phyloP scores from a whole-genome alignment of 2,329 filamentous ascomycete species.

The Rachicladosporium sp. region DNA sequence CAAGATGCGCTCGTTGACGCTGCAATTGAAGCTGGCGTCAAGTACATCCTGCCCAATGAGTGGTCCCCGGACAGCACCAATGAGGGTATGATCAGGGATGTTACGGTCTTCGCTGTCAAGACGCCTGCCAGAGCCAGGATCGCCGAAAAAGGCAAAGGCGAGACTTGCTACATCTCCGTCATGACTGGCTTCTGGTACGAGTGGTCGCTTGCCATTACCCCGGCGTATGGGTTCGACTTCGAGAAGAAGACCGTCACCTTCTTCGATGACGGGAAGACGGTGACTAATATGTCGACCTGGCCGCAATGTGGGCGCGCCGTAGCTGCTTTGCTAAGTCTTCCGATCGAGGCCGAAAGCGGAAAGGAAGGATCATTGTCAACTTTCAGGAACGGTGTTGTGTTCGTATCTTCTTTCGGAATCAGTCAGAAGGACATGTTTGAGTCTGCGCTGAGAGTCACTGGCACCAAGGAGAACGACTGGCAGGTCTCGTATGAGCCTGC shows the following conservation, averaged over 20 bases:
- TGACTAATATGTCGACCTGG: conserved; percentile 48
- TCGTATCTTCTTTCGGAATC: conserved; percentile 44
- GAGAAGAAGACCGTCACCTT: conserved; percentile 17
- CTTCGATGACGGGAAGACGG: conserved; percentile 45
- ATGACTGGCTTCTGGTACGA: conserved; percentile 24
- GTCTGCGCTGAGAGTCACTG: conserved; percentile 46
- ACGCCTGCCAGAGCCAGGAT: conserved; percentile 12
- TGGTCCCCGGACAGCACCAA: conserved; percentile 21
- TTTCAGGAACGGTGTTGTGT: conserved; percentile 39
- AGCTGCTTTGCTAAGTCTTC: conserved; percentile 29
- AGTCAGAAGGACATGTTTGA: conserved; percentile 55
- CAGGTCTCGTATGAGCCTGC: conserved; percentile 37
- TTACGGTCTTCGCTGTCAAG: conserved; percentile 8
- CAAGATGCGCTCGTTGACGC: conserved; percentile 23
- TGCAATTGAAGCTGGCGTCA: conserved; percentile 24
- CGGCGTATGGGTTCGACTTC: conserved; percentile 27
- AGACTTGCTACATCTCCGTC: conserved; percentile 16
- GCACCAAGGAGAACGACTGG: conserved; percentile 49
- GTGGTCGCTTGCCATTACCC: conserved; percentile 22
- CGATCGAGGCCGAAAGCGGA: conserved; percentile 25
- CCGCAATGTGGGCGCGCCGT: conserved; percentile 43
- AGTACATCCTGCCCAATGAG: conserved; percentile 29
- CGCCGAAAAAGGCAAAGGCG: conserved; percentile 11
- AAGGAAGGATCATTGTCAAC: conserved; percentile 29
- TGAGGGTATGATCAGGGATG: conserved; percentile 13